Evolutionary conservation across 208 protist species (phyloP).

Genomic region (Crithidia fasciculata): DNA sequence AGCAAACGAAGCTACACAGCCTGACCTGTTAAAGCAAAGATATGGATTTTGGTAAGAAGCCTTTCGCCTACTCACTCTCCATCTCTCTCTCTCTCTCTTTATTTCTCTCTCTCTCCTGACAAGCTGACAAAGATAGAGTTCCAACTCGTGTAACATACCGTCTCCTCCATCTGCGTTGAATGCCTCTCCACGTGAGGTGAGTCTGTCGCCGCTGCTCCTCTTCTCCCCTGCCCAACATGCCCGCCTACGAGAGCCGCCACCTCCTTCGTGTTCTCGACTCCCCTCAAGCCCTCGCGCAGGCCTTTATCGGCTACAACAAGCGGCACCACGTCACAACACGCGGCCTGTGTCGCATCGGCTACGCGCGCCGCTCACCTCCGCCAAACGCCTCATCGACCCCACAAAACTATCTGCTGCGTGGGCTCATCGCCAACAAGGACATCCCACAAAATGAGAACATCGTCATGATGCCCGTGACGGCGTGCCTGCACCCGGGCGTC

Average conservation of each 20-base stretch:
- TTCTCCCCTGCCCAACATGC: conserved; percentile 21
- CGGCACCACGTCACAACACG: conserved; percentile 64
- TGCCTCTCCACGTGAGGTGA: too few relatives aligned
- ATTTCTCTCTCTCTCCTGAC: background rate
- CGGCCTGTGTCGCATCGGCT: conserved; percentile 68
- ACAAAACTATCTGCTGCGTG: conserved; percentile 40
- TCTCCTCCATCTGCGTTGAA: too few relatives aligned
- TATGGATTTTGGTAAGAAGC: background rate
- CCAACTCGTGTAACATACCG: too few relatives aligned
- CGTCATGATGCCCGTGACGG: conserved; percentile 68
- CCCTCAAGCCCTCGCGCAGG: conserved; percentile 44
- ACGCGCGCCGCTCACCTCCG: conserved; percentile 36
- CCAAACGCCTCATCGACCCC: background rate
- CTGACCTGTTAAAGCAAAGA: too few relatives aligned
- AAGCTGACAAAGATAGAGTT: too few relatives aligned
- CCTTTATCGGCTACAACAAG: conserved; percentile 73
- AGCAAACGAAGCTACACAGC: too few relatives aligned
- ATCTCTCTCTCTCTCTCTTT: conserved; percentile 2
- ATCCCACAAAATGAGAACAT: conserved; percentile 79
- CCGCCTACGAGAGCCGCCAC: conserved; percentile 66
- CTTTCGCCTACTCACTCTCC: background rate
- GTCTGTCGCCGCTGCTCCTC: background rate
- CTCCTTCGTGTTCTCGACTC: conserved; percentile 65
- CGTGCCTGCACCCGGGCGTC: conserved; percentile 61
- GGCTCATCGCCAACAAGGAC: conserved; percentile 79